Conservation (phyloP, 345 rosid species). For the Nasturtium officinale region DNA sequence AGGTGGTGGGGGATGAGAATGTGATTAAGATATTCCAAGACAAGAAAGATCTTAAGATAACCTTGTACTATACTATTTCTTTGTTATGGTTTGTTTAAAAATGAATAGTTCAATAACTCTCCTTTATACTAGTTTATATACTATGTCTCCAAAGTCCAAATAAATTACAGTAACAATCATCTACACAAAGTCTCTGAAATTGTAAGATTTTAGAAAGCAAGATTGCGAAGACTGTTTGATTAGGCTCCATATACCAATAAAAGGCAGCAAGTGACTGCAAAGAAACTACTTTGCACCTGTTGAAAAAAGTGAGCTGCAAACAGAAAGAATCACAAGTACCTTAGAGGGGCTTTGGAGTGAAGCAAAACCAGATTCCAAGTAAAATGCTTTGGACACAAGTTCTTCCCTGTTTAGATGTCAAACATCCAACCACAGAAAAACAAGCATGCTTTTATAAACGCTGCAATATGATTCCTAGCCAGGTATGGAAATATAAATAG, state of each 20-base stretch:
- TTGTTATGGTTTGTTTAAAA: not conserved
- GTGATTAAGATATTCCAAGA: conserved; percentile 9
- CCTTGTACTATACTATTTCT: not conserved
- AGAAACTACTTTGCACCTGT: not conserved
- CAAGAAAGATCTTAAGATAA: not conserved
- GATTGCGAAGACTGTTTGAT: not conserved
- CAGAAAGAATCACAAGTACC: conserved; percentile 47
- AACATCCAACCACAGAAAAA: conserved; percentile 26
- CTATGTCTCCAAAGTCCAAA: not conserved
- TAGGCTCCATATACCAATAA: not conserved
- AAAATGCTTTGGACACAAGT: conserved; percentile 39
- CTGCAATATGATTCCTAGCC: conserved; percentile 15
- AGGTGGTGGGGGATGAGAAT: not conserved
- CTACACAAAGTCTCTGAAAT: not conserved
- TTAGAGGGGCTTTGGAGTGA: conserved; percentile 59
- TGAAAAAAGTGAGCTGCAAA: conserved; percentile 9
- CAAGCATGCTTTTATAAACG: conserved; percentile 7
- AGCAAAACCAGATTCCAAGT: conserved; percentile 62
- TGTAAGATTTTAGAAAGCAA: conserved; percentile 8
- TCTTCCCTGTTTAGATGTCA: conserved; percentile 57
- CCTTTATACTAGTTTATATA: not conserved
- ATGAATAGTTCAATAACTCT: not conserved
- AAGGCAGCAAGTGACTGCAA: not conserved
- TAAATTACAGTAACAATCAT: not conserved
- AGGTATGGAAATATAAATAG: not conserved